These are phyloP conservation scores for Lobulomyces angularis DNA, from an alignment of 192 early-diverging fungal genomes.

Conservation along the genomic window DNA sequence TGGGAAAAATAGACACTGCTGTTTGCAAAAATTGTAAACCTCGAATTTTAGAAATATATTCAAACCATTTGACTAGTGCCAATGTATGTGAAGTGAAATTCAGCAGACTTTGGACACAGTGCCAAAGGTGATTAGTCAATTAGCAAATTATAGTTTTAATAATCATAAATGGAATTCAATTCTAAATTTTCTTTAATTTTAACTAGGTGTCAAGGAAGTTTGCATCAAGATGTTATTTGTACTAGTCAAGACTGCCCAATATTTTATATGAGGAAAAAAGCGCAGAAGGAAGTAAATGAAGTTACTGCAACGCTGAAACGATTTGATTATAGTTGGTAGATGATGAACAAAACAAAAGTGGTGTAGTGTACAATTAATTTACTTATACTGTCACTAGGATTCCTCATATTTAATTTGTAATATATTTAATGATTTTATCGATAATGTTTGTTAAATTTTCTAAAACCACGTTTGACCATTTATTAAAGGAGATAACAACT, in stretches of 20 bases:
- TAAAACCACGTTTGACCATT: too few species aligned
- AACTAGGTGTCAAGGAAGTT: slow-evolving; percentile 4
- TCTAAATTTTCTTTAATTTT: too few species aligned
- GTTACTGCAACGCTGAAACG: slow-evolving; percentile 56
- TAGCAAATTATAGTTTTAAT: too few species aligned
- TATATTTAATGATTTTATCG: too few species aligned
- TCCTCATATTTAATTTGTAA: too few species aligned
- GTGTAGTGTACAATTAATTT: too few species aligned
- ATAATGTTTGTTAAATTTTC: too few species aligned
- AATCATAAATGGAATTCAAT: too few species aligned
- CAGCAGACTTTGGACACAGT: slow-evolving; percentile 91
- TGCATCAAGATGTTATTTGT: slow-evolving; percentile 93
- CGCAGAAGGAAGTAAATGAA: slow-evolving; percentile 81
- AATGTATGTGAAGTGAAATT: slow-evolving; percentile 64
- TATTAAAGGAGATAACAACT: too few species aligned
- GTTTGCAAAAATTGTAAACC: slow-evolving; percentile 71
- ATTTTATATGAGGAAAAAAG: slow-evolving; percentile 96
- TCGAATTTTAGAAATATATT: slow-evolving; percentile 63
- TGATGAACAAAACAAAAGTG: too few species aligned
- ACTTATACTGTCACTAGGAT: too few species aligned
- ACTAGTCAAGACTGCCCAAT: slow-evolving; percentile 94
- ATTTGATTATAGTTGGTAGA: slow-evolving; percentile 56
- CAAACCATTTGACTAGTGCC: slow-evolving; percentile 53
- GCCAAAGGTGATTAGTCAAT: slow-evolving; percentile 89
- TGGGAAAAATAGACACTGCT: slow-evolving; percentile 45